Percentiles rank a stretch among this genome's conserved stretches.
Conservation (phyloP, 1,139 yeast species). For the Geotrichum europaeum region DNA sequence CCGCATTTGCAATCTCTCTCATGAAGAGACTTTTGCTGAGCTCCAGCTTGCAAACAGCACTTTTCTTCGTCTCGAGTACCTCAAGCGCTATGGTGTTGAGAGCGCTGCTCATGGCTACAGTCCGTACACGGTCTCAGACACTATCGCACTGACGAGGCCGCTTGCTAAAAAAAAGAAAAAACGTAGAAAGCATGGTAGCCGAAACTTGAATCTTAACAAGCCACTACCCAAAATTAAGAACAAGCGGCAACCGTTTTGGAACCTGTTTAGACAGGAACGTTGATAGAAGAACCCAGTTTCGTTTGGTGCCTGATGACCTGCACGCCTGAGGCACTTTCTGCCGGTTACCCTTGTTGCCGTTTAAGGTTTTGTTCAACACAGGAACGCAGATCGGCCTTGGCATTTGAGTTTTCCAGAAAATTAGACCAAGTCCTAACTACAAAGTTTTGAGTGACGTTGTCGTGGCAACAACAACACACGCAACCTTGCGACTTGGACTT, state of each 20-base stretch:
- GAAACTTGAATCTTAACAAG: background rate
- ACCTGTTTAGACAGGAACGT: background rate
- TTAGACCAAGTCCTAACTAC: background rate
- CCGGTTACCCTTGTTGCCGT: background rate
- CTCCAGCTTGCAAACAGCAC: background rate
- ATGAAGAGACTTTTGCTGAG: background rate
- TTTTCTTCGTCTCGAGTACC: background rate
- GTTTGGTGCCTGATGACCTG: background rate
- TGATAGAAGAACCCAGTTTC: background rate
- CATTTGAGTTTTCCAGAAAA: background rate
- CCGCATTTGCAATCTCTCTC: conserved; percentile 1
- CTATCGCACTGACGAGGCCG: background rate
- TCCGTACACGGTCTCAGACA: background rate
- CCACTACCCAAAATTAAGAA: background rate
- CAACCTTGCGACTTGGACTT: background rate
- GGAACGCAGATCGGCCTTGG: background rate
- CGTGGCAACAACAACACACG: background rate
- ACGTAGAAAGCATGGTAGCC: background rate
- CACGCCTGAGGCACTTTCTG: background rate
- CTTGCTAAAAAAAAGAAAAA: background rate
- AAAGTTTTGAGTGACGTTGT: background rate
- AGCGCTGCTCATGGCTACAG: background rate
- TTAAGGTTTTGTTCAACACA: background rate
- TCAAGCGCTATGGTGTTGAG: background rate
- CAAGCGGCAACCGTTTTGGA: background rate